Evolutionary conservation across 768 basidiomycete species (phyloP).

Genomic region (Leucocoprinus leucothites): DNA sequence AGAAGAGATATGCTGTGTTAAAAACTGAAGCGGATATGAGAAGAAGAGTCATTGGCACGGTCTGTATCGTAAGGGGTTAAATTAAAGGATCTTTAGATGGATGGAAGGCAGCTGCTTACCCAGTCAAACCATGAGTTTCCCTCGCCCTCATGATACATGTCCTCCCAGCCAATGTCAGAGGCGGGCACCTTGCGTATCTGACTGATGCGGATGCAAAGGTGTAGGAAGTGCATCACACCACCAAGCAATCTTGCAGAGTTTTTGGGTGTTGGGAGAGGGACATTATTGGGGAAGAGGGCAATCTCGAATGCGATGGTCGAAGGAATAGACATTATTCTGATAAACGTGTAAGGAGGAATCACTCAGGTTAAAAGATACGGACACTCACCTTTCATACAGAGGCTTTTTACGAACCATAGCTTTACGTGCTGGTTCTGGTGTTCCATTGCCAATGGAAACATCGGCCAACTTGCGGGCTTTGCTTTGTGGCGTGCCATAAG

Average conservation of each 20-base stretch:
- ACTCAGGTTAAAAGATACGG: not conserved
- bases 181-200: constrained; percentile 55
- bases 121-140: constrained; percentile 75
- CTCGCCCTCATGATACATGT: constrained; percentile 67
- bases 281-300: constrained; percentile 78
- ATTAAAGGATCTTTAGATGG: constrained; percentile 9
- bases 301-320: constrained; percentile 75
- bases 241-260: constrained; percentile 68
- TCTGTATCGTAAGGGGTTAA: constrained; percentile 39
- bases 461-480: constrained; percentile 43
- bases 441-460: constrained; percentile 22
- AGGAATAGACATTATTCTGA: constrained; percentile 62
- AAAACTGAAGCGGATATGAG: constrained; percentile 51
- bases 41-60: constrained; percentile 57
- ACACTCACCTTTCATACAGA: constrained; percentile 54
- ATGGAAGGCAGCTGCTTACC: constrained; percentile 36
- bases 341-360: not conserved
- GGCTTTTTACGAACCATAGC: constrained; percentile 63
- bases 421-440: constrained; percentile 37
- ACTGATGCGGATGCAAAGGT: constrained; percentile 62
- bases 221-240: constrained; percentile 59
- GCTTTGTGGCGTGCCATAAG: constrained; percentile 61
- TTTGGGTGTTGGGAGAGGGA: constrained; percentile 67
- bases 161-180: constrained; percentile 76
- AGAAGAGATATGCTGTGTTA: constrained; percentile 68